Evolutionary conservation across 2,329 filamentous ascomycete species (phyloP), one percentile per base, ranked within the genome.

Genomic region (Botryosphaeria dothidea): DNA sequence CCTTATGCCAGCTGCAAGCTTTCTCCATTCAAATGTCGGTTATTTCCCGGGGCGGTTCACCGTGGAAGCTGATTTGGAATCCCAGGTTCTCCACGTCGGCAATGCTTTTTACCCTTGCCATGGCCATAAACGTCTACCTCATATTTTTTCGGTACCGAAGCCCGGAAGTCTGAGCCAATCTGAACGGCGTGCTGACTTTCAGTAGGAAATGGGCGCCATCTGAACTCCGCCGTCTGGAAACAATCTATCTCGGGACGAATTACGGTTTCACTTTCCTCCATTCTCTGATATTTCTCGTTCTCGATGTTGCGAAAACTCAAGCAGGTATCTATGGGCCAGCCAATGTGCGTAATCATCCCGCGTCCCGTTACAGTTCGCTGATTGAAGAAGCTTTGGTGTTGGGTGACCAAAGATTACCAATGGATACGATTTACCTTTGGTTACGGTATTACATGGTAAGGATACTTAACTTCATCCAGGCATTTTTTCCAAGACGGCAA

Each of bases 91-190:
- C 92, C 83, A 88, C 88, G 1, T 90, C 90, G 5, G 90, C 92
- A 79, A 87, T 89, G 1, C 82, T 90, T 54, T 93, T 89, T 90
- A 90, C 89, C 1, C 82, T 93, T 66, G 87, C 89, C 61, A 95
- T 96, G 92, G 91, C 92, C 1, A 83, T 88, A 69, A 96, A 95
- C 73, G 92, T 95, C 58, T 92, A 92, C 74, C 78, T 94, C n/a
- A 92, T 91, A 0, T 92, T 95, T 72, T 93, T 92, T 75, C 83
- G 82, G 71, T 90, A 90, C 92, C 92, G 75, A 83, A 82, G 8
- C 9, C 29, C 11, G 9, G 17, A 52, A 11, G 31, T 34, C 13
- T 8, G 31, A 34, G 31, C 31, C 2, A 8, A 8, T 34, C 13
- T 8, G 1, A 34, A n/a, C 49, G 4, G 9, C 38, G 3, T 41